Percentiles rank a stretch among this genome's conserved stretches.
These are phyloP conservation scores for Elongisporangium senticosum DNA, from an alignment of 352 stramenopile genomes.

Conservation along the genomic window DNA sequence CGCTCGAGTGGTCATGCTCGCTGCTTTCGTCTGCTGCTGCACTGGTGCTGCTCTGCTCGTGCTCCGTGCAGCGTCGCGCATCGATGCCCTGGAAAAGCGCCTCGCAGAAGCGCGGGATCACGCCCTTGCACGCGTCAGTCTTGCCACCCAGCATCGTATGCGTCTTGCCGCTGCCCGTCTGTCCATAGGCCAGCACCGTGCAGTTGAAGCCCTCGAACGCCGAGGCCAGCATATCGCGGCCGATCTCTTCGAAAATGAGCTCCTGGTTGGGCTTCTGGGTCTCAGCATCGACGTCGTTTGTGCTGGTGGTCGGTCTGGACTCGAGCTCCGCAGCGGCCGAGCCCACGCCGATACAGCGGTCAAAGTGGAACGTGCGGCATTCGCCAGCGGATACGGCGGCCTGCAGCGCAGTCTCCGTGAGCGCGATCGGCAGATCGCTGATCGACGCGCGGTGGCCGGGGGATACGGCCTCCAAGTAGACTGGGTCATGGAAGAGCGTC, in stretches of 20 bases:
- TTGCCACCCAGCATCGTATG: slow-evolving; percentile 84
- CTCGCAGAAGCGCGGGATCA: slow-evolving; percentile 79
- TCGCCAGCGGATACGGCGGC: slow-evolving; percentile 36
- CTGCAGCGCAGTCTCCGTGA: slow-evolving; percentile 23
- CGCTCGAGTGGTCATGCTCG: slow-evolving; percentile 7
- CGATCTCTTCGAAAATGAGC: slow-evolving; percentile 77
- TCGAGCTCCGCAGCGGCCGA: slow-evolving; percentile 19
- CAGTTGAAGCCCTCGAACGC: slow-evolving; percentile 84
- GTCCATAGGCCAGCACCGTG: slow-evolving; percentile 74
- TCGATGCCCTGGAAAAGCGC: slow-evolving; percentile 71
- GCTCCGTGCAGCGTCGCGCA: slow-evolving; percentile 19
- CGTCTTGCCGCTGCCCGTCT: slow-evolving; percentile 79
- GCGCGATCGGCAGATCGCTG: slow-evolving; percentile 15
- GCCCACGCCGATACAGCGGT: slow-evolving; percentile 64
- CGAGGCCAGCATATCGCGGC: slow-evolving; percentile 54
- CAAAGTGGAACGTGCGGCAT: slow-evolving; percentile 70
- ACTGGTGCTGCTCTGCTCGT: slow-evolving; percentile 2
- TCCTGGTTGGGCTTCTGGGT: slow-evolving; percentile 58
- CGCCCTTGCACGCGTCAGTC: slow-evolving; percentile 41
- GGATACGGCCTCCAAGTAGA: slow-evolving; percentile 38
- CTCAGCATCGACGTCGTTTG: slow-evolving; percentile 32
- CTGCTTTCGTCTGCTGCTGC: slow-evolving; percentile 13
- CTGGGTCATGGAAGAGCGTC: slow-evolving; percentile 47
- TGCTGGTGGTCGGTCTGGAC: slow-evolving; percentile 28
- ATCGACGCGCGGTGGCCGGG: slow-evolving; percentile 10